Base-by-base conservation (phyloP, 805 yeast genomes). In the Wickerhamomyces chaumierensis region DNA sequence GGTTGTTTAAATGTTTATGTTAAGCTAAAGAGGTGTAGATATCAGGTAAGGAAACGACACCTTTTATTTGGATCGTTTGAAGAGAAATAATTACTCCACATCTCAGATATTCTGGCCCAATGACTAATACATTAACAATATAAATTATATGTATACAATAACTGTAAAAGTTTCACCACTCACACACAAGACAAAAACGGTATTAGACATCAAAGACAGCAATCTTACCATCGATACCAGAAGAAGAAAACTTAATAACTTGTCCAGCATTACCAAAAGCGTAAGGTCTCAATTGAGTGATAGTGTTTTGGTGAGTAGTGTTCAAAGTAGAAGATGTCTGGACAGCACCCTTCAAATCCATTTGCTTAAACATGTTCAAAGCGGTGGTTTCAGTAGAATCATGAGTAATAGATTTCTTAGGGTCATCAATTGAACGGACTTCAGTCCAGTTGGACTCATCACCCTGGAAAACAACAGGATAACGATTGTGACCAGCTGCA, bases 401-500 rank as follows among this genome's bases (percentile, higher is more conserved):
- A 38, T 57, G 57, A 33, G 62, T 67, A 13, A 71, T 71, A 40
- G 69, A 73, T 39, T 74, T 84, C 35, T 68, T 74, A 33, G 68
- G 75, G 37, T 65, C 72, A 33, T 65, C 71, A 16, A 47, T 49
- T 27, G 51, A 47, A 69, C 63, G 57, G 58, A 75, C 42, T 56
- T 66, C 83, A 66, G 64, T 52, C 95, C 94, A 71, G 39, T 74
- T 74, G 20, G 60, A 47, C 42, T 71, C 76, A 47, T 67, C 63
- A 33, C 94, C 95, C 51, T 75, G 71, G 56, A 83, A 90, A 31
- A 86, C 79, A 37, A 88, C 75, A 38, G 96, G 94, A 60, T 84
- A 85, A 62, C 94, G 82, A 58, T 85, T 87, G 63, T 81, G 87
- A 36, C 99, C 99, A 3, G 88, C 97, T 31, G 83, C 92, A 39